Evolutionary conservation across 768 basidiomycete genomes (phyloP).

Genomic region (Dendrothele bispora): DNA sequence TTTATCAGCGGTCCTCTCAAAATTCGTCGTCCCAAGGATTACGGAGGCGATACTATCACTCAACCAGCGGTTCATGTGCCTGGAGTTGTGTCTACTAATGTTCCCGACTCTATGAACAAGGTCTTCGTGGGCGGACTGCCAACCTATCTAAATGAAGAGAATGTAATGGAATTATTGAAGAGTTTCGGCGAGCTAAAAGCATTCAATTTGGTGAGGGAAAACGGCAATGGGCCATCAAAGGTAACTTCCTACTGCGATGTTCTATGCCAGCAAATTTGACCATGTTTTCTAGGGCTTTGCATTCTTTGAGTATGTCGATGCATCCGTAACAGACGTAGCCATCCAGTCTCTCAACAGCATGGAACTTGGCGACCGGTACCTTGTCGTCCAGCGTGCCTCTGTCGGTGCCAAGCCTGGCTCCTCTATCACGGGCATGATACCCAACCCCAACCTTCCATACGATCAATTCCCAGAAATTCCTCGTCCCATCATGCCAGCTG

Average conservation of each 20-base stretch:
- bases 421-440: constrained; percentile 61
- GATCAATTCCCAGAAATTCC: constrained; percentile 84
- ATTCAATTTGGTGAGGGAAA: constrained; percentile 97
- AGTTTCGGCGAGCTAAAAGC: constrained; percentile 97
- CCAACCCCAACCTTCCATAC: constrained; percentile 71
- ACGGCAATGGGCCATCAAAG: constrained; percentile 85
- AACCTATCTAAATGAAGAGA: constrained; percentile 94
- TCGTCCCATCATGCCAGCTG: constrained; percentile 85
- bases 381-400: constrained; percentile 96
- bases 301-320: constrained; percentile 97
- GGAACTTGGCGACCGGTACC: constrained; percentile 93
- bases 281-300: constrained; percentile 79
- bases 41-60: constrained; percentile 74
- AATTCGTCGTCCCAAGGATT: constrained; percentile 97
- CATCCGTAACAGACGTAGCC: constrained; percentile 87
- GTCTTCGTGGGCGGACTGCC: constrained; percentile 96
- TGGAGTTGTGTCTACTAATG: constrained; percentile 94
- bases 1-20: constrained; percentile 95
- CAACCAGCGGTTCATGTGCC: constrained; percentile 79
- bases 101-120: constrained; percentile 97
- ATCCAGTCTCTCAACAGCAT: constrained; percentile 96
- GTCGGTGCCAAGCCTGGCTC: constrained; percentile 83
- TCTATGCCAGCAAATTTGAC: constrained; percentile 3
- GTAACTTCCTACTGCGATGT: constrained; percentile 35
- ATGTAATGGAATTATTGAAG: constrained; percentile 96